A percentile compares a stretch with the other conserved stretches of the same genome.
Conservation (phyloP, 202 grass and related monocot species). For the Setaria viridis region DNA sequence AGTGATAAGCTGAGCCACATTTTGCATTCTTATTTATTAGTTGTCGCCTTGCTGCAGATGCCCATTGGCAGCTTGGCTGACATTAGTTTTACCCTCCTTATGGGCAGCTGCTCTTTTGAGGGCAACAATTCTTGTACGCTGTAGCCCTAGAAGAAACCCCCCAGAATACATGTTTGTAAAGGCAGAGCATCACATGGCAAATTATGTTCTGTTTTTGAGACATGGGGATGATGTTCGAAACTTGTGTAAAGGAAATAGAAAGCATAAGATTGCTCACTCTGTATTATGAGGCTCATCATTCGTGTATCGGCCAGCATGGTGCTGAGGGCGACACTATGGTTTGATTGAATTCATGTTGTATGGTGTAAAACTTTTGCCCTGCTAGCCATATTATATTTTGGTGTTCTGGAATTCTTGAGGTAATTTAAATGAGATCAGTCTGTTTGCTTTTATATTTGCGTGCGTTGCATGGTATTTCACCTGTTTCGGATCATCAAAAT, state of each 20-base stretch:
- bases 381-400: background rate
- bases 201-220: conserved; percentile 4
- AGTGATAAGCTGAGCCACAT: conserved; percentile 40
- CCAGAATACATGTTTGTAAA: conserved; percentile 10
- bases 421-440: background rate
- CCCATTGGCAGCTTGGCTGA: conserved; percentile 46
- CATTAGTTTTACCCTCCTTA: conserved; percentile 40
- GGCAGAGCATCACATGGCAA: background rate
- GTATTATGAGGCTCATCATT: background rate
- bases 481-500: background rate
- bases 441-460: background rate
- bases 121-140: conserved; percentile 40
- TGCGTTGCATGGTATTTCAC: background rate
- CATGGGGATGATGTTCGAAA: background rate
- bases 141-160: conserved; percentile 5
- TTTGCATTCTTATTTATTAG: conserved; percentile 47
- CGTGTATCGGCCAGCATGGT: background rate
- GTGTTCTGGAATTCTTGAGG: background rate
- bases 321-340: background rate
- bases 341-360: background rate
- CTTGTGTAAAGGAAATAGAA: conserved; percentile 4
- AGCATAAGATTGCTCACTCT: conserved; percentile 1
- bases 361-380: background rate
- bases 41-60: conserved; percentile 37
- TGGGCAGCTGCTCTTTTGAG: conserved; percentile 47